phyloP scores from a whole-genome alignment of 441 rosid species.

The Gossypium gossypioides region DNA sequence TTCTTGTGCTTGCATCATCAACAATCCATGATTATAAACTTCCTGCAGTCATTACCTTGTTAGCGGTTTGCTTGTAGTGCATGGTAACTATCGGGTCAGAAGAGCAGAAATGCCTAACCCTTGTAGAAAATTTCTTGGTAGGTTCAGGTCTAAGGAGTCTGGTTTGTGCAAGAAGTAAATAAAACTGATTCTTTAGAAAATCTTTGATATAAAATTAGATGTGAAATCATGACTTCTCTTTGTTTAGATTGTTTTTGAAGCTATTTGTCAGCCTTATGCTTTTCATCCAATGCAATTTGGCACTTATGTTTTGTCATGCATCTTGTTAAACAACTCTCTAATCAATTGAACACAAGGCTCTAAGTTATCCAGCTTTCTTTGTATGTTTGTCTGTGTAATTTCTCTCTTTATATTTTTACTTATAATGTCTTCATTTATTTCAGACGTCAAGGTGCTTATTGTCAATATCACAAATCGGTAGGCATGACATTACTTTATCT shows the following conservation, averaged over 20 bases:
- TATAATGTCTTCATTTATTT: constrained; percentile 18
- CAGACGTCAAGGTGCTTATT: constrained; percentile 67
- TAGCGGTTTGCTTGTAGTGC: constrained; percentile 2
- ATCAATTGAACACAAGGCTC: constrained; percentile 2
- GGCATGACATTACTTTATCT: constrained; percentile 15
- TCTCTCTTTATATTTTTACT: constrained; percentile 14
- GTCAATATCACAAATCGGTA: constrained; percentile 69
- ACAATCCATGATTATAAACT: background rate
- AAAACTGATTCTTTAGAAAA: constrained; percentile 1
- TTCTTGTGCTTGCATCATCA: background rate
- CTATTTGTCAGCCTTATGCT: background rate
- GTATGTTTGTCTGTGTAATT: background rate
- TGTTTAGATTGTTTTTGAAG: background rate
- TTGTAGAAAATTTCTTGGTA: background rate
- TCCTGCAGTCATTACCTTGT: background rate
- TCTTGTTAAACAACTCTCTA: constrained; percentile 1
- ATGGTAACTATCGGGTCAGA: background rate
- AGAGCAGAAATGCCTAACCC: background rate
- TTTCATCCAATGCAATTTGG: background rate
- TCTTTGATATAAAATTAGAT: background rate
- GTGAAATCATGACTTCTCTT: background rate
- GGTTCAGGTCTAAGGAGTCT: background rate
- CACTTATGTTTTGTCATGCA: background rate
- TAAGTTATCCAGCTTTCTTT: background rate
- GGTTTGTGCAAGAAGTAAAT: background rate